Evolutionary conservation across 129 eudicot genomes (phyloP).

Genomic region (Helianthus annuus): DNA sequence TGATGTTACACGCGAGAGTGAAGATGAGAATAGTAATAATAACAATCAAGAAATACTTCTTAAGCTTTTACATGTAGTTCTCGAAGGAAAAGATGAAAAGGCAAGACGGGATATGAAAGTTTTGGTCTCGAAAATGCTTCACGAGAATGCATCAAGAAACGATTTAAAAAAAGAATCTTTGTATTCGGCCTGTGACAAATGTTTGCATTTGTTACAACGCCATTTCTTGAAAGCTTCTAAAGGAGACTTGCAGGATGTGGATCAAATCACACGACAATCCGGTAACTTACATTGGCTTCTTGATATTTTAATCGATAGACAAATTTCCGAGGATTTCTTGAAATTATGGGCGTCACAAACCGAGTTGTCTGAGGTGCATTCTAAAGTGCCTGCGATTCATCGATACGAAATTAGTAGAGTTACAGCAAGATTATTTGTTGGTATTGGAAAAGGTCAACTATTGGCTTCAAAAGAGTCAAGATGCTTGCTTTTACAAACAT

Average conservation of each 20-base stretch:
- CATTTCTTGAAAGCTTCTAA: conserved; percentile 62
- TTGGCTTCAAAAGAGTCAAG: conserved; percentile 87
- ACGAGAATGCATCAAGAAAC: conserved; percentile 68
- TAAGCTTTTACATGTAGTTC: conserved; percentile 76
- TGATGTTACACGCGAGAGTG: conserved; percentile 37
- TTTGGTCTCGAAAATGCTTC: conserved; percentile 79
- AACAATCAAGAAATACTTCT: conserved; percentile 75
- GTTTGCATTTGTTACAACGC: conserved; percentile 52
- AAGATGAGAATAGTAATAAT: conserved; percentile 30
- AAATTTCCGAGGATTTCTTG: conserved; percentile 82
- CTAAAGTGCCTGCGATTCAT: conserved; percentile 71
- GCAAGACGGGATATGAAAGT: conserved; percentile 90
- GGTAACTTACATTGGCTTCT: conserved; percentile 92
- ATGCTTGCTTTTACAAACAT: conserved; percentile 79
- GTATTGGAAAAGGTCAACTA: conserved; percentile 86
- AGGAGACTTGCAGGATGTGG: conserved; percentile 50
- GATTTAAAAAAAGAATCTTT: conserved; percentile 78
- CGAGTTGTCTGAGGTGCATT: conserved; percentile 74
- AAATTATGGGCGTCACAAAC: conserved; percentile 69
- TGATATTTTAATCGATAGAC: conserved; percentile 85
- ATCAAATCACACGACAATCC: conserved; percentile 80
- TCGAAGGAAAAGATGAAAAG: conserved; percentile 91
- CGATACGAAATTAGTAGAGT: conserved; percentile 83
- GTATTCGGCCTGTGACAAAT: conserved; percentile 74
- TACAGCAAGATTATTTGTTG: conserved; percentile 86